A percentile compares a stretch with the other conserved stretches of the same genome.
Conservation (phyloP, 1,284 basidiomycete species). For the Veloporphyrellus conicus region DNA sequence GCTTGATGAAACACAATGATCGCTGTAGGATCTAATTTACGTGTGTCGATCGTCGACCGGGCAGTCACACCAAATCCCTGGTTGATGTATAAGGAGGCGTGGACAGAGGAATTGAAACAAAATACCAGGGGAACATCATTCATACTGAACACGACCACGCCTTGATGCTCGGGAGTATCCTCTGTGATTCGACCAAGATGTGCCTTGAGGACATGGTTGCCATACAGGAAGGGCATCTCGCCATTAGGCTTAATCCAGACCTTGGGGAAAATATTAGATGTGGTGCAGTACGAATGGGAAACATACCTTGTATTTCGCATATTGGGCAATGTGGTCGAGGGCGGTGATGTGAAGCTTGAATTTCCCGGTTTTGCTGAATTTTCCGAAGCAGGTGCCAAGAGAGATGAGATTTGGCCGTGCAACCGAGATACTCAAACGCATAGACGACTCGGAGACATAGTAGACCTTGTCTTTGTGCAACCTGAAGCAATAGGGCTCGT, state of each 20-base stretch:
- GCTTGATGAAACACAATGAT: constrained; percentile 99
- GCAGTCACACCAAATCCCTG: constrained; percentile 98
- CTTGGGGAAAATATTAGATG: constrained; percentile 40
- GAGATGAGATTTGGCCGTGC: constrained; percentile 91
- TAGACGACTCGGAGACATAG: constrained; percentile 90
- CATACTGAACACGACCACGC: constrained; percentile 97
- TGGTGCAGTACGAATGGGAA: neutral
- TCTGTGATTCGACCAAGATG: constrained; percentile 99
- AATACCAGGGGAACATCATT: constrained; percentile 84
- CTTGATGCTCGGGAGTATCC: constrained; percentile 98
- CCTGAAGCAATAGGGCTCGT: constrained; percentile 88
- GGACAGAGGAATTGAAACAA: constrained; percentile 9
- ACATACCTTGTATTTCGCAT: constrained; percentile 94
- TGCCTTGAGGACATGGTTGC: constrained; percentile 98
- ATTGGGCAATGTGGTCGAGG: constrained; percentile 91
- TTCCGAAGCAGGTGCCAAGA: constrained; percentile 95
- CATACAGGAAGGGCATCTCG: constrained; percentile 98
- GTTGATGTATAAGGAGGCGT: constrained; percentile 7
- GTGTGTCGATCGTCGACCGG: constrained; percentile 90
- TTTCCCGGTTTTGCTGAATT: constrained; percentile 96
- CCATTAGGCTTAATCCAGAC: constrained; percentile 99
- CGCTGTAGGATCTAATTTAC: constrained; percentile 96
- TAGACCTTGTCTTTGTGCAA: constrained; percentile 88
- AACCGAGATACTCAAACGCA: constrained; percentile 89
- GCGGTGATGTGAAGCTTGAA: constrained; percentile 96